phyloP scores from a whole-genome alignment of 2,329 filamentous ascomycete species.

The Herpomyces periplanetae region DNA sequence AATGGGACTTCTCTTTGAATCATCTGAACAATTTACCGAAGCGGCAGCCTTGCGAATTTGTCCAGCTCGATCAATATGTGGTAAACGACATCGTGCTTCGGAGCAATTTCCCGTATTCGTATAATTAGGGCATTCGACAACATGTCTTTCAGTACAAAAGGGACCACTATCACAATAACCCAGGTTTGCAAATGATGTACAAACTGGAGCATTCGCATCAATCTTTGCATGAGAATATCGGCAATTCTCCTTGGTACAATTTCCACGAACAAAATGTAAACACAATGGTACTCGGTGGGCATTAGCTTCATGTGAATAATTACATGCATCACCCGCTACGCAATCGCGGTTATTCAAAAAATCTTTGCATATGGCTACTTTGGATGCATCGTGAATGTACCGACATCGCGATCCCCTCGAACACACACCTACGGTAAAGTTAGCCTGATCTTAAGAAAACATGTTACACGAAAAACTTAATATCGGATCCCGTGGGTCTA shows the following conservation, averaged over 20 bases:
- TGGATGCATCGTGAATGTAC: slow-evolving; percentile 44
- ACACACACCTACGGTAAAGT: slow-evolving; percentile 26
- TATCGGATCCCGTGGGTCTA: slow-evolving; percentile 6
- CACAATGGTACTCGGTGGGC: slow-evolving; percentile 56
- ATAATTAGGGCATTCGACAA: slow-evolving; percentile 76
- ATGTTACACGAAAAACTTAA: neutral
- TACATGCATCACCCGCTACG: slow-evolving; percentile 33
- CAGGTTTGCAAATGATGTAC: slow-evolving; percentile 39
- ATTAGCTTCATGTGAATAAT: slow-evolving; percentile 53
- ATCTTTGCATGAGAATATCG: slow-evolving; percentile 52
- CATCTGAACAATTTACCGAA: slow-evolving; percentile 9
- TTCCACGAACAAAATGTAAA: slow-evolving; percentile 55
- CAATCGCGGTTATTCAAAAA: slow-evolving; percentile 46
- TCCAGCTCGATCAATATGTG: slow-evolving; percentile 55
- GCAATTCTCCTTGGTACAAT: slow-evolving; percentile 54
- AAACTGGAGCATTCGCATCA: slow-evolving; percentile 35
- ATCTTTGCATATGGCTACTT: slow-evolving; percentile 62
- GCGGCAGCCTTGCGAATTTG: slow-evolving; percentile 21
- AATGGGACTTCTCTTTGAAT: slow-evolving; percentile 6
- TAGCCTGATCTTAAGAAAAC: neutral
- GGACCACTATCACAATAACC: slow-evolving; percentile 61
- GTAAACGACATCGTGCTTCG: slow-evolving; percentile 39
- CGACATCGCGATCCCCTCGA: slow-evolving; percentile 38
- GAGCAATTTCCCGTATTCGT: slow-evolving; percentile 59
- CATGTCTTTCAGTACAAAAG: slow-evolving; percentile 39